Conservation (phyloP, 768 basidiomycete species). For the Panaeolus papilionaceus region DNA sequence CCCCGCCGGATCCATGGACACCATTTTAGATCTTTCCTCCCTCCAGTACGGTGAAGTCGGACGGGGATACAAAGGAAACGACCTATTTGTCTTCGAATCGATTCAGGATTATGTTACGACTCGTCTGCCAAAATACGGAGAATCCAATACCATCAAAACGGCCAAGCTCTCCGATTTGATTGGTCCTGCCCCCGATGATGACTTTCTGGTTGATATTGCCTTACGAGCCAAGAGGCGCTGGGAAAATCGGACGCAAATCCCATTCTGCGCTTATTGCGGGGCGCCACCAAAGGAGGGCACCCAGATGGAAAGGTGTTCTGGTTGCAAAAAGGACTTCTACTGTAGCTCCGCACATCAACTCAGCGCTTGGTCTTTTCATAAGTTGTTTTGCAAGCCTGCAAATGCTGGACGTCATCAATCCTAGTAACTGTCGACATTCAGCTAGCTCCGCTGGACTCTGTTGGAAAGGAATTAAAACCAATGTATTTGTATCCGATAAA, state of each 20-base stretch:
- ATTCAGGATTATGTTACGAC: constrained; percentile 20
- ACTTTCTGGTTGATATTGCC: constrained; percentile 24
- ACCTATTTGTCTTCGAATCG: constrained; percentile 32
- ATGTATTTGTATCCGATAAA: too few species aligned
- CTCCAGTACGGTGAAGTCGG: constrained; percentile 33
- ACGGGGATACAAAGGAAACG: constrained; percentile 27
- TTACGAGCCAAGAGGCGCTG: constrained; percentile 26
- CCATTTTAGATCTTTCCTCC: constrained; percentile 30
- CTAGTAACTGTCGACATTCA: neutral
- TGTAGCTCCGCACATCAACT: constrained; percentile 30
- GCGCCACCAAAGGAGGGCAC: constrained; percentile 22
- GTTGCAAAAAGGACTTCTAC: constrained; percentile 26
- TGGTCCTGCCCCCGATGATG: constrained; percentile 21
- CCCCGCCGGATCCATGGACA: constrained; percentile 22
- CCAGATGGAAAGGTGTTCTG: constrained; percentile 26
- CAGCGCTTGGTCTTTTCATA: constrained; percentile 32
- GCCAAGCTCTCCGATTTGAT: constrained; percentile 21
- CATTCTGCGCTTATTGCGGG: constrained; percentile 33
- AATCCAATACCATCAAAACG: constrained; percentile 24
- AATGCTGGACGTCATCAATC: neutral
- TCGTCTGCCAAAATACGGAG: constrained; percentile 25
- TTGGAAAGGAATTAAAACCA: too few species aligned
- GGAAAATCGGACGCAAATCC: constrained; percentile 25
- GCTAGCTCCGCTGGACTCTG: too few species aligned
- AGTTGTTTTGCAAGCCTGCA: constrained; percentile 25